Base-by-base conservation (phyloP, 331 rosid genomes). In the Quercus lobata region DNA sequence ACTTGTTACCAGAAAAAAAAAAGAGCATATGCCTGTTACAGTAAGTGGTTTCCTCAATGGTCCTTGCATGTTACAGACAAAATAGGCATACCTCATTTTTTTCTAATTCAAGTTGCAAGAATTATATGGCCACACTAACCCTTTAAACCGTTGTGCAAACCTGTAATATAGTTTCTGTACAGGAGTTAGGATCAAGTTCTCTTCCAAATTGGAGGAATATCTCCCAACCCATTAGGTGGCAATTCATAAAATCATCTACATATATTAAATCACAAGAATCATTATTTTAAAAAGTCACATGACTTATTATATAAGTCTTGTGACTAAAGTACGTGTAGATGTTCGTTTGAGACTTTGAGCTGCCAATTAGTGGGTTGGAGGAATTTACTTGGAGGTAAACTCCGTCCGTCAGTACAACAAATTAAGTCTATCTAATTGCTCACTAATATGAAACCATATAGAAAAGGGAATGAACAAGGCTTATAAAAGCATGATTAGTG, bases 31-130 rank as follows among this genome's bases (percentile, higher is more conserved):
- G 37, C 15, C 16, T 68, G 52, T 35, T 35, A 68, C 29, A 41
- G 58, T 53, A 16, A 63, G 25, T 78, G 74, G 16, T 79, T 82
- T 66, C 35, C 70, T n/a, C 19, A 22, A 37, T 71, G 27, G 25
- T 22, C 27, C 7, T 49, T 19, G 9, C 5, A 30, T 2, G 32
- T 25, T 61, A 61, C 19, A 61, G 17, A 61, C 16, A 61, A 21
- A 4, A 61, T 21, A 49, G 55, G 55, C 18, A 49, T 49, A 49
- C 55, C 4, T 14, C 55, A 49, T 49, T 49, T 14, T 2, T 14
- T 14, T 49, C 17, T 49, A 49, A 14, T 49, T 49, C 5, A 49
- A 49, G 54, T 49, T 49, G 54, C 54, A 49, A 22, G 65, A 58
- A 58, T 12, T 58, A 21, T 24, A 46, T 34, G 37, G 65, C 35